Evolutionary conservation across 768 basidiomycete species (phyloP), one percentile per base, ranked within the genome.

Genomic region (Imleria badia): DNA sequence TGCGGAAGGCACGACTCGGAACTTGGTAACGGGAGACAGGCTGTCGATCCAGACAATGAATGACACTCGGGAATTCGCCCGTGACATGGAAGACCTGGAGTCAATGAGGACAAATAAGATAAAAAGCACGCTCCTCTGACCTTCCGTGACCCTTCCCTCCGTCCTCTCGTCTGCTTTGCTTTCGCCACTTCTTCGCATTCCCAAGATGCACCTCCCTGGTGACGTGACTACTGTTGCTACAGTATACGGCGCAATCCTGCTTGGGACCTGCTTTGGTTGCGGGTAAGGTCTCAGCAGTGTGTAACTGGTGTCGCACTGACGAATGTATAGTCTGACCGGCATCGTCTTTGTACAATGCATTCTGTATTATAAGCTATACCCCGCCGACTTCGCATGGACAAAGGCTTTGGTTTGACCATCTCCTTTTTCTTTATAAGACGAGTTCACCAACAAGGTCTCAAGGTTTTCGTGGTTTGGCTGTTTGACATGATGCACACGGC

Each of bases 321-420:
- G 23, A 26, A 22, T 10, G 2, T 30, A 7, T 29, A 70, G 68
- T 38, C 58, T 70, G 13, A 70, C 70, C 8, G 68, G 68, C 19
- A 40, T 70, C 20, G 70, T 70, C 42, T 59, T 71, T 10, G 68
- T 70, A 3, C 68, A 70, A 62, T 60, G 45, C 30, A 14, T 70
- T 20, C 22, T 70, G 33, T 70, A 70, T 43, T 71, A 50, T 45
- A 70, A 67, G 39, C 54, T 71, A 36, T 70, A 70, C 49, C 70
- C 68, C 6, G 52, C 56, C 5, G 68, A 70, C 39, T 61, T 40
- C 35, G 20, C 20, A 0, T 55, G 58, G 57, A 70, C 65, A 7
- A 70, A 70, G 48, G 10, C 52, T 26, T 53, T 70, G 66, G 68
- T 71, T 12, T 5, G 63, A 49, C 10, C 6, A 17, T 17, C 7